A percentile compares a stretch with the other conserved stretches of the same genome.
Evolutionary conservation across 495 filamentous ascomycete genomes (phyloP).

Genomic region (Lasiosphaeria miniovina): DNA sequence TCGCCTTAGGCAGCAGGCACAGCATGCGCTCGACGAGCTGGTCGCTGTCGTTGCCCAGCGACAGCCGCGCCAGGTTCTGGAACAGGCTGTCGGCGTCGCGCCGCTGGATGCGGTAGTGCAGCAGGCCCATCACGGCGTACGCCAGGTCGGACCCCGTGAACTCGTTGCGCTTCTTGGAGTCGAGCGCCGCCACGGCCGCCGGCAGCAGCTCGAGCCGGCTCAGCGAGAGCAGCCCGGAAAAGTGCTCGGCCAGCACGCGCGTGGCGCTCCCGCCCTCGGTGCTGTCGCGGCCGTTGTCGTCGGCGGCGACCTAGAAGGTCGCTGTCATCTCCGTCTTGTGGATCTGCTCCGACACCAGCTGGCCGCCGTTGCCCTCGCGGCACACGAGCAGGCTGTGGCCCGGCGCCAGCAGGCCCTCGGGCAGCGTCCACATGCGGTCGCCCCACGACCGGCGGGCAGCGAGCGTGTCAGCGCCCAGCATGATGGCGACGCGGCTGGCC

Average conservation of each 20-base stretch:
- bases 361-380: neutral
- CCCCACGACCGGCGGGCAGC: conserved; percentile 34
- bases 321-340: conserved; percentile 19
- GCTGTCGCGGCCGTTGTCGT: neutral
- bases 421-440: conserved; percentile 46
- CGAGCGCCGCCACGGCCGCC: conserved; percentile 16
- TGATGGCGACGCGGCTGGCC: conserved; percentile 3
- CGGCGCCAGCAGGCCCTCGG: conserved; percentile 42
- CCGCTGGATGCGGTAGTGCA: conserved; percentile 31
- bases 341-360: neutral
- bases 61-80: conserved; percentile 44
- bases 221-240: conserved; percentile 12
- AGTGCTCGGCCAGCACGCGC: conserved; percentile 25
- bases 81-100: conserved; percentile 38
- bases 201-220: conserved; percentile 24
- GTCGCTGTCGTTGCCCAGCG: conserved; percentile 28
- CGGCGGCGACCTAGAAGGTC: conserved; percentile 7
- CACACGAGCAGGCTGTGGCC: conserved; percentile 10
- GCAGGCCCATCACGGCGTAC: conserved; percentile 48
- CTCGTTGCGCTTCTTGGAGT: conserved; percentile 2
- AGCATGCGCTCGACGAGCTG: conserved; percentile 21
- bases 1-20: conserved; percentile 13
- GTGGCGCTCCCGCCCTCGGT: neutral
- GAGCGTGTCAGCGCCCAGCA: conserved; percentile 5
- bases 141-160: conserved; percentile 33